Conservation (phyloP, 495 filamentous ascomycete species). For the Niebla homalea region DNA sequence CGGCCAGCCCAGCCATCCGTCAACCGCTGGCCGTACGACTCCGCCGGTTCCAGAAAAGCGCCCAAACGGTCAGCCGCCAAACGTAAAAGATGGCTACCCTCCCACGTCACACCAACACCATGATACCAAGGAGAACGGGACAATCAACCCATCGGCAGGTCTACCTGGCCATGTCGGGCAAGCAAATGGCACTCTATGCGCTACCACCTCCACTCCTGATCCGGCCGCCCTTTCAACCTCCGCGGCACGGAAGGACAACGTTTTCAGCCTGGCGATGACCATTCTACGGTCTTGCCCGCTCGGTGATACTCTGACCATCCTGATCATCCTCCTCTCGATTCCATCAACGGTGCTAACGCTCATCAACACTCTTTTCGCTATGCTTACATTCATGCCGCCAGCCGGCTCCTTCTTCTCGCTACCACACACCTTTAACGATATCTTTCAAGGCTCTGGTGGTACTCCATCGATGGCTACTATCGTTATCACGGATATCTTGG, state of each 20-base stretch:
- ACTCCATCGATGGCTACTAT: constrained; percentile 69
- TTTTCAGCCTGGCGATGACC: constrained; percentile 62
- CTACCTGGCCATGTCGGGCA: constrained; percentile 11
- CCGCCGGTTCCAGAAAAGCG: constrained; percentile 23
- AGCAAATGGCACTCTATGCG: constrained; percentile 25
- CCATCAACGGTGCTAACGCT: constrained; percentile 79
- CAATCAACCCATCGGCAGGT: background rate
- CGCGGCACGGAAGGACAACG: constrained; percentile 47
- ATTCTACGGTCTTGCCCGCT: constrained; percentile 84
- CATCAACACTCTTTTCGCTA: constrained; percentile 87
- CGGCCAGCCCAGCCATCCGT: constrained; percentile 27
- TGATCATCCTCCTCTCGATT: constrained; percentile 95
- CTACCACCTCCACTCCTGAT: constrained; percentile 46
- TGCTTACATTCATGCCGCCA: constrained; percentile 84
- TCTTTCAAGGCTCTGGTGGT: constrained; percentile 57
- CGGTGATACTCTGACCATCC: constrained; percentile 90
- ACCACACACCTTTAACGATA: constrained; percentile 52
- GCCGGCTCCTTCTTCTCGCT: constrained; percentile 36
- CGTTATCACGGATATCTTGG: constrained; percentile 65
- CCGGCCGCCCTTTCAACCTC: constrained; percentile 55
- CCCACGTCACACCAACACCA: background rate
- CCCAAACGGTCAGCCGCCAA: constrained; percentile 8
- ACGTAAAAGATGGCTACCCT: background rate
- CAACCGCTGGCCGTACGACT: constrained; percentile 27
- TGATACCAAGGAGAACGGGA: background rate